Percentiles rank a stretch among this genome's conserved stretches.
phyloP scores from a whole-genome alignment of 1,284 basidiomycete species.

The Malassezia yamatoensis region DNA sequence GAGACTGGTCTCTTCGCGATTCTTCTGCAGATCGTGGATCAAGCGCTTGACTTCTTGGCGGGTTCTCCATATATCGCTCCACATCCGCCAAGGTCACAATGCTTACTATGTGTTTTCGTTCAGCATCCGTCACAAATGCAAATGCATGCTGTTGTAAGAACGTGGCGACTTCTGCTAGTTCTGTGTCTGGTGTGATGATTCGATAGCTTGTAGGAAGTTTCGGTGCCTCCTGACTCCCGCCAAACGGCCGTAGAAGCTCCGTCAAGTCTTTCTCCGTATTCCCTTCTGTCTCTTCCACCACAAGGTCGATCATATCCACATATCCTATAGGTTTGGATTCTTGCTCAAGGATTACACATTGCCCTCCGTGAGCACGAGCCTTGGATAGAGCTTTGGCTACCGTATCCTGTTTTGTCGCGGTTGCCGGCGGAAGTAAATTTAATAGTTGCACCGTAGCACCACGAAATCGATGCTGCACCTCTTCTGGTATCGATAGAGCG shows the following conservation, averaged over 20 bases:
- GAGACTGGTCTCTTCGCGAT: constrained; percentile 62
- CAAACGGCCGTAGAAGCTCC: constrained; percentile 24
- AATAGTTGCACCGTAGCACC: constrained; percentile 6
- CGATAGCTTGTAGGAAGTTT: constrained; percentile 23
- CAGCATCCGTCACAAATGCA: constrained; percentile 41
- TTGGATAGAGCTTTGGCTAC: constrained; percentile 2
- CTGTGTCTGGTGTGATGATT: constrained; percentile 39
- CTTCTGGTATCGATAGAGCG: background rate
- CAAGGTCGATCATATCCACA: constrained; percentile 33
- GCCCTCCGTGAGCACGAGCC: constrained; percentile 11
- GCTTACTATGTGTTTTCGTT: constrained; percentile 30
- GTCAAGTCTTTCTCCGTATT: constrained; percentile 22
- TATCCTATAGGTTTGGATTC: constrained; percentile 35
- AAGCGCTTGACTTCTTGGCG: background rate
- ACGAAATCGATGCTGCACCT: background rate
- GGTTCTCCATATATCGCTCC: constrained; percentile 25
- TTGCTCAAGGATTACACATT: constrained; percentile 17
- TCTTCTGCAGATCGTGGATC: constrained; percentile 58
- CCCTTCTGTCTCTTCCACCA: constrained; percentile 22
- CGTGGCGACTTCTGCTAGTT: constrained; percentile 38
- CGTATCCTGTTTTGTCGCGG: background rate
- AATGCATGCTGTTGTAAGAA: constrained; percentile 39
- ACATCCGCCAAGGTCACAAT: constrained; percentile 40
- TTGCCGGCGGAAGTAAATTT: constrained; percentile 6
- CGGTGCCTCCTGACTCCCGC: constrained; percentile 5